Conservation (phyloP, 305 asterid species). For the Fraxinus paxiana region DNA sequence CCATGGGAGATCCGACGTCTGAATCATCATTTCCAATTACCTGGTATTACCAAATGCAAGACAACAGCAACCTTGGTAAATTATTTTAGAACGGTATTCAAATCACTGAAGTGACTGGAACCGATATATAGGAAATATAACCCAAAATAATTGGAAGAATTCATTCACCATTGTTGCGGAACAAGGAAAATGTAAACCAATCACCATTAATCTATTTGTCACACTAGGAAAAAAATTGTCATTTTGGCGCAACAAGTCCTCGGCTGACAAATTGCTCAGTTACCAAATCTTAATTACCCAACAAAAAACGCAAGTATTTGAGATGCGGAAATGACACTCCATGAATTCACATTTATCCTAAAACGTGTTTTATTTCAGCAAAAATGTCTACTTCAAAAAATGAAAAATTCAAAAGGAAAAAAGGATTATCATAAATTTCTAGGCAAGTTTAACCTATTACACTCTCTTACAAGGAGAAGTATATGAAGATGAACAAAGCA, state of each 20-base stretch:
- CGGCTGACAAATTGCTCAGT: background rate
- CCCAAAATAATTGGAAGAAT: background rate
- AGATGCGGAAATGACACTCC: slow-evolving; percentile 3
- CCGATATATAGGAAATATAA: slow-evolving; percentile 4
- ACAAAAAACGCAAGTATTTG: background rate
- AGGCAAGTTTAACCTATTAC: background rate
- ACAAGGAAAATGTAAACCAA: background rate
- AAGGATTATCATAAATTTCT: background rate
- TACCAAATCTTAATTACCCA: background rate
- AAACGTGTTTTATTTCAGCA: background rate
- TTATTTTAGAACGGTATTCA: background rate
- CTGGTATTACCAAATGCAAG: slow-evolving; percentile 44
- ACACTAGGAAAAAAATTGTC: background rate
- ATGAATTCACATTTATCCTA: background rate
- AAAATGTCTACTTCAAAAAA: background rate
- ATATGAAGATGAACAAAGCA: background rate
- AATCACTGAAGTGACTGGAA: slow-evolving; percentile 11
- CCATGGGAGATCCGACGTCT: slow-evolving; percentile 58
- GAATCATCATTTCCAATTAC: slow-evolving; percentile 63
- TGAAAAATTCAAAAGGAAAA: background rate
- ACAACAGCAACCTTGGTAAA: slow-evolving; percentile 19
- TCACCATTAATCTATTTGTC: background rate
- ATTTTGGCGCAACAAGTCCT: background rate
- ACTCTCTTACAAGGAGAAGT: slow-evolving; percentile 2
- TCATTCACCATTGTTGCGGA: background rate